A percentile compares a stretch with the other conserved stretches of the same genome.
Conservation (phyloP, 208 protist genomes). For the Wallacemonas collosoma region DNA sequence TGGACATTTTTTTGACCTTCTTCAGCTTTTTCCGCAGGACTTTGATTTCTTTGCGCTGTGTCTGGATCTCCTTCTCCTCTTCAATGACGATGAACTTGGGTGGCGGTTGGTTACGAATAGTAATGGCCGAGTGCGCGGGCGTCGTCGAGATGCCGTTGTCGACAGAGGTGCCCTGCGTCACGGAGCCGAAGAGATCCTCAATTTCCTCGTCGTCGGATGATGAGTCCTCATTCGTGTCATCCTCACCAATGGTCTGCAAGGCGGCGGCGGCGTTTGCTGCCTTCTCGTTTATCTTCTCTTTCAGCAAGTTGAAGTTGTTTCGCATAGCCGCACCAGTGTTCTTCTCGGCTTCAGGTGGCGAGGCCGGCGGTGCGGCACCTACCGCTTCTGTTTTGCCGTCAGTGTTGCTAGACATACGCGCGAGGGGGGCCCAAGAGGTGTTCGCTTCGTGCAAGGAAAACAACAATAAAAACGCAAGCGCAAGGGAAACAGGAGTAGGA, state of each 20-base stretch:
- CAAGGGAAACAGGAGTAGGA: no score
- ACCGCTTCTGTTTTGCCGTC: background rate
- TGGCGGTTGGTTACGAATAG: constrained; percentile 32
- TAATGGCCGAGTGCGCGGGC: constrained; percentile 32
- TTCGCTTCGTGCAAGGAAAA: no score
- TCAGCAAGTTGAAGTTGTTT: constrained; percentile 12
- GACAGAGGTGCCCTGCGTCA: background rate
- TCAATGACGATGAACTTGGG: constrained; percentile 32
- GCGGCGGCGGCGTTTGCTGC: constrained; percentile 21
- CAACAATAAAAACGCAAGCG: no score
- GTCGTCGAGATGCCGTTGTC: constrained; percentile 7
- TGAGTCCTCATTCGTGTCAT: constrained; percentile 31
- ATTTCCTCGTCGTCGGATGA: constrained; percentile 30
- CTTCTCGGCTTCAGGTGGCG: background rate
- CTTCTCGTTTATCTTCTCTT: constrained; percentile 27
- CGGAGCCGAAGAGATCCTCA: constrained; percentile 24
- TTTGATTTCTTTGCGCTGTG: constrained; percentile 34
- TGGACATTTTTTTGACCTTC: constrained; percentile 37
- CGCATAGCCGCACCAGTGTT: constrained; percentile 8
- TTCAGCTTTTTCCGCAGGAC: constrained; percentile 28
- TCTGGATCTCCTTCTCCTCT: constrained; percentile 36
- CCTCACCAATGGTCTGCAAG: constrained; percentile 17
- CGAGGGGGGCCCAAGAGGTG: no score
- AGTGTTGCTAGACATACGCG: background rate
- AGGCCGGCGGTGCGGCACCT: background rate